Base-by-base conservation (phyloP, 768 basidiomycete genomes). In the Chalciporus sphaerocephalus region DNA sequence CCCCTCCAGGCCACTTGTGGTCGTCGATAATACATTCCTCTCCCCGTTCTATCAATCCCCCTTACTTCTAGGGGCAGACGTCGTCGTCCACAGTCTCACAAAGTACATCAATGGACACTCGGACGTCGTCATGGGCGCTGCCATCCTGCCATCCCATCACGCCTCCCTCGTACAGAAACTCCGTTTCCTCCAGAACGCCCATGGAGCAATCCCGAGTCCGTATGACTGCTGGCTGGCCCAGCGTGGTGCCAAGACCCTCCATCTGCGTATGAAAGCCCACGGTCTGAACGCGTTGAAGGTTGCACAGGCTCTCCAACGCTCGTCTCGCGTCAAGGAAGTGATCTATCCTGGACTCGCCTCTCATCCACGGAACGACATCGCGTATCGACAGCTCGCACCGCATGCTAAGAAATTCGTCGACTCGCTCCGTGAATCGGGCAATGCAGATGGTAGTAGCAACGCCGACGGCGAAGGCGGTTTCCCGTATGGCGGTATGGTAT, bases 31-130 rank as follows among this genome's bases (percentile, higher is more conserved):
- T 70, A 96, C 93, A 18, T 96, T 95, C 78, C 75, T 92, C 32
- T 94, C 92, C 0, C 91, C 95, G 0, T 97, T 83, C 71, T 97
- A 86, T 72, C 78, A 82, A 30, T 91, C 90, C 0, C 94, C 94
- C 0, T 81, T 97, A 25, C 76, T 86, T 45, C 83, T 79, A 21
- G 81, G 86, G 12, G 95, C 92, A 12, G 92, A 95, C 62, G 71
- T 96, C 53, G 88, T 92, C 54, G 50, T 92, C 5, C 92, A 96
- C 72, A 78, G 74, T 18, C 72, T 93, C 33, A 91, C 85, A 0
- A 96, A 98, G 67, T 96, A 95, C 70, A 73, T 95, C 59, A 90
- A 92, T 60, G 95, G 95, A 0, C 94, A 96, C 68, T 87, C 87
- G 0, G 94, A 98, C 62, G 89, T 95, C 61, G 74, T 96, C 57